Percentiles rank a stretch among this genome's conserved stretches.
Evolutionary conservation across 2,329 filamentous ascomycete genomes (phyloP).

Genomic region (Lasiodiplodia sp.): DNA sequence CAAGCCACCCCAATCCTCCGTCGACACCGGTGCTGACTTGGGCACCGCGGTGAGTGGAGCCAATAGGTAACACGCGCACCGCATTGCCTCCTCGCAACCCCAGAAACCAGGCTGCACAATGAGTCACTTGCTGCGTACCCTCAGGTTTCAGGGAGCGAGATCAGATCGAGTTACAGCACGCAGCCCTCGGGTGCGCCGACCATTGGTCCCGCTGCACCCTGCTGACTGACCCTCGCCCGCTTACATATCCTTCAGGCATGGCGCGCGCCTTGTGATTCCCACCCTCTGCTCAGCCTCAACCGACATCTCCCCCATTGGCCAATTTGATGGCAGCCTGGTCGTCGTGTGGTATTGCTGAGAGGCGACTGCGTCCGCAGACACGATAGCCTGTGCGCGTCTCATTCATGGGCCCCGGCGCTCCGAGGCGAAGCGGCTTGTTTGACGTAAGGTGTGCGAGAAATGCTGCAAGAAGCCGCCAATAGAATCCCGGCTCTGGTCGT

Average conservation of each 20-base stretch:
- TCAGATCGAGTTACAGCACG: slow-evolving; percentile 11
- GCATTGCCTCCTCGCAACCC: slow-evolving; percentile 1
- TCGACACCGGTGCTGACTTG: slow-evolving; percentile 10
- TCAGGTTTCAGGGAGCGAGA: slow-evolving; percentile 20
- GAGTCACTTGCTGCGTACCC: slow-evolving; percentile 14
- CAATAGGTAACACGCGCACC: slow-evolving; percentile 12
- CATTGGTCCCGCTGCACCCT: slow-evolving; percentile 3
- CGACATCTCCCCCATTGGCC: not conserved
- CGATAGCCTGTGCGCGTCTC: slow-evolving; percentile 20
- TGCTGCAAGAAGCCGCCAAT: too few relatives aligned
- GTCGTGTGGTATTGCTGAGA: slow-evolving; percentile 4
- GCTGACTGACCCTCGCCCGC: slow-evolving; percentile 13
- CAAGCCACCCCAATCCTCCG: not conserved
- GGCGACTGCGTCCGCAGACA: slow-evolving; percentile 6
- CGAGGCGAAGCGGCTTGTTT: slow-evolving; percentile 9
- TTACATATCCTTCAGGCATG: slow-evolving; percentile 5
- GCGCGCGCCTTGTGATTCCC: slow-evolving; percentile 19
- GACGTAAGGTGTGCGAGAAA: not conserved
- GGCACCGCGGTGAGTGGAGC: not conserved
- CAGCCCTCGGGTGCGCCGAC: not conserved
- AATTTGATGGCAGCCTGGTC: slow-evolving; percentile 12
- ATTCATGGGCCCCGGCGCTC: not conserved
- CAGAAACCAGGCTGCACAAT: slow-evolving; percentile 6
- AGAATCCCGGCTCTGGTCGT: not conserved
- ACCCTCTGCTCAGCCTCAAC: slow-evolving; percentile 17